Evolutionary conservation across 441 rosid genomes (phyloP), one percentile per base, ranked within the genome.

Genomic region (Geranium incanum): DNA sequence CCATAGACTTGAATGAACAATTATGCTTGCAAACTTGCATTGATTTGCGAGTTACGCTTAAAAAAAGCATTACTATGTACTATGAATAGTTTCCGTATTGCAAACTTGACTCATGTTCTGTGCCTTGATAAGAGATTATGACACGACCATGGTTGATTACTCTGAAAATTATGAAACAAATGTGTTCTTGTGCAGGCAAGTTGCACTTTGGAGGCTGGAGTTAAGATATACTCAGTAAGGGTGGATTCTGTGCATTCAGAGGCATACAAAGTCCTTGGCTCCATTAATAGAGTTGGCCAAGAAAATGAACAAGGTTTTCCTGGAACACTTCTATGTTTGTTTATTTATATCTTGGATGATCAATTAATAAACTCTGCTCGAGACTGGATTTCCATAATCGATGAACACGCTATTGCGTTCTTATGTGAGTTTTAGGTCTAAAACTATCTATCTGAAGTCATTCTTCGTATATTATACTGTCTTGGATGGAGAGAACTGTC

Each of bases 141-240:
- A 52, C 16, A 3, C 59, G 13, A 13, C 59, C 1, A 52, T n/a
- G 59, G 59, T 52, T 13, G 18, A 52, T 52, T 28, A 28, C 33
- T 28, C 33, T 28, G 33, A 28, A 28, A 28, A 28, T 28, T 28
- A 2, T 13, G 6, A n/a, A 52, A 5, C n/a, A 52, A 12, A n/a
- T 13, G 18, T 12, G 16, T 52, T 52, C 16, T 60, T 72, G 28
- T 80, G 38, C 79, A 93, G 97, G 98, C 97, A 13, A 91, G 97
- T 78, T 93, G 95, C 82, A 91, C 97, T 4, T 83, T 93, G 77
- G 98, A 93, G 85, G 98, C 97, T 75, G 96, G 98, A 63, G 97
- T 93, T 71, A 91, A 91, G 84, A 93, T 93, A 64, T 93, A 93
- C 81, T 87, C 97, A 0, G 65, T 89, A 75, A 81, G 97, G 78